These are phyloP conservation scores for Colletotrichum sp. DNA, from an alignment of 2,329 filamentous ascomycete genomes.

Conservation along the genomic window DNA sequence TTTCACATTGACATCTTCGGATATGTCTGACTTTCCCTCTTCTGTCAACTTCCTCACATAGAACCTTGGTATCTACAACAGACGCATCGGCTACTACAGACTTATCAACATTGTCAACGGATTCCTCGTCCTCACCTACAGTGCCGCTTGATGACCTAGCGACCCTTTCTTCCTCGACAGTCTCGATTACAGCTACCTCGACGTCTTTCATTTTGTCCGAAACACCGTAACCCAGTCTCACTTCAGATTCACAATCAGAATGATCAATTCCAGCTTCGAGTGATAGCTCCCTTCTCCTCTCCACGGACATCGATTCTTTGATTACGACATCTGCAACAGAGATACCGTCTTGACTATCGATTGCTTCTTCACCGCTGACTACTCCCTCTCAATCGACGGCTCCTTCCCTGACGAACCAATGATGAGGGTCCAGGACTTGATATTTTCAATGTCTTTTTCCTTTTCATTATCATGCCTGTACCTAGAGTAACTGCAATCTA, in stretches of 20 bases:
- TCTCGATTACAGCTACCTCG: not conserved
- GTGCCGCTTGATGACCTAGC: not conserved
- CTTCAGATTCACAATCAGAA: not conserved
- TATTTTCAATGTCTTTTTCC: too few species aligned
- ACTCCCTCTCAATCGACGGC: too few species aligned
- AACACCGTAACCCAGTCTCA: not conserved
- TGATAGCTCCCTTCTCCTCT: not conserved
- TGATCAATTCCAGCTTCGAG: not conserved
- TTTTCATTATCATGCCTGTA: too few species aligned
- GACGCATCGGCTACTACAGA: not conserved
- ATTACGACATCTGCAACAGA: too few species aligned
- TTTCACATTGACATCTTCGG: fast-evolving
- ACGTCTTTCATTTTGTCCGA: not conserved
- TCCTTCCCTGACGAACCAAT: too few species aligned
- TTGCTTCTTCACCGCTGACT: too few species aligned
- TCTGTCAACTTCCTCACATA: not conserved
- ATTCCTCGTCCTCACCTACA: not conserved
- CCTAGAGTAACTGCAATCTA: not conserved
- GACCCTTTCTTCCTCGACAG: not conserved
- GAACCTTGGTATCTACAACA: not conserved
- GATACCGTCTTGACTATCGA: too few species aligned
- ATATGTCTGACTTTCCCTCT: not conserved
- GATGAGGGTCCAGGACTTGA: too few species aligned
- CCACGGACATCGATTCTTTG: too few species aligned
- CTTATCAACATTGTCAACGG: not conserved